phyloP scores from a whole-genome alignment of 768 basidiomycete species.

The Rhizopogon vesiculosus region DNA sequence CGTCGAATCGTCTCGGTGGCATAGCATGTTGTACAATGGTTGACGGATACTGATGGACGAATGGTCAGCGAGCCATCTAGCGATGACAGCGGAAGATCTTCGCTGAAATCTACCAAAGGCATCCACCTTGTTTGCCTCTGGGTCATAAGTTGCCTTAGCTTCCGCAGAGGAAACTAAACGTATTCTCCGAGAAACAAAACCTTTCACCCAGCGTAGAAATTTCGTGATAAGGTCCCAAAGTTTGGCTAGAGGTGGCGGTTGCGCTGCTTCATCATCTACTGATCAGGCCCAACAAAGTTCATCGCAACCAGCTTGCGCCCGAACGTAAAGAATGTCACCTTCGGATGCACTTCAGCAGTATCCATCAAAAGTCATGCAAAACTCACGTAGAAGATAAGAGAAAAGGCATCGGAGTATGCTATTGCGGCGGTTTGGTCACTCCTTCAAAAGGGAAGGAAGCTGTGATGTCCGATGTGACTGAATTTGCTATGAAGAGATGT shows the following conservation, averaged over 20 bases:
- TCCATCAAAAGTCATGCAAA: background rate
- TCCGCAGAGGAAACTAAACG: too few relatives aligned
- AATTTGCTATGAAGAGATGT: too few relatives aligned
- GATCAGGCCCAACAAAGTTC: background rate
- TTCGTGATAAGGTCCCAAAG: too few relatives aligned
- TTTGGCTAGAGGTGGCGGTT: too few relatives aligned
- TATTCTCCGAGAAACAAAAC: too few relatives aligned
- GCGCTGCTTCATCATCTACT: background rate
- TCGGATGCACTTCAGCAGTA: background rate
- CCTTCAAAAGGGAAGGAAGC: slow-evolving; percentile 51
- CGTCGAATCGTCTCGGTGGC: background rate
- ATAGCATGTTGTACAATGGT: slow-evolving; percentile 5
- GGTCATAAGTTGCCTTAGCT: too few relatives aligned
- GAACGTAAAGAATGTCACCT: background rate
- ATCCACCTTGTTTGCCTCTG: too few relatives aligned
- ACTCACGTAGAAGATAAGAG: slow-evolving; percentile 38
- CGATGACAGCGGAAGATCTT: background rate
- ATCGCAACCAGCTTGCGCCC: background rate
- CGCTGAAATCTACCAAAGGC: background rate
- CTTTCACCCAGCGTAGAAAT: too few relatives aligned
- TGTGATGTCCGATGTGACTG: slow-evolving; percentile 53
- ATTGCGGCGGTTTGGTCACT: slow-evolving; percentile 52
- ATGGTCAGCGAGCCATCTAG: background rate
- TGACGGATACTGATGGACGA: background rate
- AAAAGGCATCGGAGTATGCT: slow-evolving; percentile 51